Evolutionary conservation across 768 basidiomycete genomes (phyloP).

Genomic region (Jaapia argillacea): DNA sequence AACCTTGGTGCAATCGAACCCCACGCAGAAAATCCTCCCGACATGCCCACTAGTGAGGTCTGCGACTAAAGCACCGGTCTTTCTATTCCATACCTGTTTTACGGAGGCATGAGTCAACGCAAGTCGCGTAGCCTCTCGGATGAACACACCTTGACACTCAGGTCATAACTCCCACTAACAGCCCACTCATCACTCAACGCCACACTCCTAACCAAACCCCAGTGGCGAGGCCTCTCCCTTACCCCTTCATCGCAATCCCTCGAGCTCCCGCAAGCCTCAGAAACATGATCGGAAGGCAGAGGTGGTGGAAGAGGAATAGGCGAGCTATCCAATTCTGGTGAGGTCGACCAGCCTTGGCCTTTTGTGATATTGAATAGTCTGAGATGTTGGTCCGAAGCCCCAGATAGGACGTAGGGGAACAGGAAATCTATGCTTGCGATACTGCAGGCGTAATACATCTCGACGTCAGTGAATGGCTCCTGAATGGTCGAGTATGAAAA

Average conservation of each 20-base stretch:
- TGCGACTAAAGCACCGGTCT: slow-evolving; percentile 60
- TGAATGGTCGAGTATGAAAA: too few relatives aligned
- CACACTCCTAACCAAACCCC: slow-evolving; percentile 72
- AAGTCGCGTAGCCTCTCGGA: slow-evolving; percentile 1
- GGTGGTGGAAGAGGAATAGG: too few relatives aligned
- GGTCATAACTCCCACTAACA: slow-evolving; percentile 81
- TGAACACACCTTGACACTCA: slow-evolving; percentile 68
- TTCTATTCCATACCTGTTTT: slow-evolving; percentile 68
- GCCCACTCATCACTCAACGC: slow-evolving; percentile 63
- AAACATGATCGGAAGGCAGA: slow-evolving; percentile 3
- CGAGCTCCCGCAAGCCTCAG: slow-evolving; percentile 37
- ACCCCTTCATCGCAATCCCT: too few relatives aligned
- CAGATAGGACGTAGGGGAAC: slow-evolving; percentile 63
- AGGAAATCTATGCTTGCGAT: slow-evolving; percentile 72
- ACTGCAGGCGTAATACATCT: slow-evolving; percentile 28
- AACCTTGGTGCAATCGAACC: slow-evolving; percentile 72
- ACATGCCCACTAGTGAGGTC: slow-evolving; percentile 71
- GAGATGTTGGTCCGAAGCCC: slow-evolving; percentile 75
- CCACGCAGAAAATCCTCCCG: slow-evolving; percentile 79
- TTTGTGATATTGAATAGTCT: slow-evolving; percentile 61
- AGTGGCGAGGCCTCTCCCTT: slow-evolving; percentile 37
- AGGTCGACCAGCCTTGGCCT: slow-evolving; percentile 68
- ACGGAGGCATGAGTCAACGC: slow-evolving; percentile 1
- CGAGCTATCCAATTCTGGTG: slow-evolving; percentile 39
- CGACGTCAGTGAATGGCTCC: too few relatives aligned